Base-by-base conservation (phyloP, 768 basidiomycete genomes). In the Calocera cornea region DNA sequence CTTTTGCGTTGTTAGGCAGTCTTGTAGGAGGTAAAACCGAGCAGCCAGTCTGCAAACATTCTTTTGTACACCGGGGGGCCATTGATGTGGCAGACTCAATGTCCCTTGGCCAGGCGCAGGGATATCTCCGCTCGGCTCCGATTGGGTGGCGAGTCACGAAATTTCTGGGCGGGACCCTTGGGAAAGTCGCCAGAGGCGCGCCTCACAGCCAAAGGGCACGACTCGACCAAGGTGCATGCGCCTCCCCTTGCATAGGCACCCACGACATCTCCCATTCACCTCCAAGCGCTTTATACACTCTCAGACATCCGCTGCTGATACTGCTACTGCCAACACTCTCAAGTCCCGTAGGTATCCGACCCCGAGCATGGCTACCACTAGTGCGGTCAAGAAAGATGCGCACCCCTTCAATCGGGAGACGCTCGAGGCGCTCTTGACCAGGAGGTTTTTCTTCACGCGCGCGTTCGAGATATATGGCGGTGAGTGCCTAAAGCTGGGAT, bases 401-500 rank as follows among this genome's bases (percentile, higher is more conserved):
- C 92, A 94, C 74, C 75, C 86, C 1, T 99, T 99, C 75, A 91
- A 95, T 77, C 95, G 95, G 78, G 70, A 79, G 24, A 83, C 87
- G 27, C 83, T 98, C 34, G 97, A 98, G 73, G 87, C 87, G 27
- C 78, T 95, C 60, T 83, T 98, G 66, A 89, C 87, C 74, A 85
- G 90, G 67, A 82, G 97, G 64, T 99, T 99, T 82, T 99, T 98
- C 82, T 98, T 90, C 75, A 92, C 95, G 2, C 95, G 95, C 27
- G 92, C 97, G 2, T 99, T 98, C 73, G 97, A 98, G 78, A 97
- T 99, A 80, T 98, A 98, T 73, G 94, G 95, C 68, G 97, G 95
- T 93, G 70, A 72, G 86, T 80, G 24, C 38, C 17, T 22, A 19
- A 44, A 63, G 40, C 68, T 70, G 31, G 65, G 33, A n/a, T n/a